Conservation (phyloP, 2,329 filamentous ascomycete genomes). For the Phaeoacremonium minimum region DNA sequence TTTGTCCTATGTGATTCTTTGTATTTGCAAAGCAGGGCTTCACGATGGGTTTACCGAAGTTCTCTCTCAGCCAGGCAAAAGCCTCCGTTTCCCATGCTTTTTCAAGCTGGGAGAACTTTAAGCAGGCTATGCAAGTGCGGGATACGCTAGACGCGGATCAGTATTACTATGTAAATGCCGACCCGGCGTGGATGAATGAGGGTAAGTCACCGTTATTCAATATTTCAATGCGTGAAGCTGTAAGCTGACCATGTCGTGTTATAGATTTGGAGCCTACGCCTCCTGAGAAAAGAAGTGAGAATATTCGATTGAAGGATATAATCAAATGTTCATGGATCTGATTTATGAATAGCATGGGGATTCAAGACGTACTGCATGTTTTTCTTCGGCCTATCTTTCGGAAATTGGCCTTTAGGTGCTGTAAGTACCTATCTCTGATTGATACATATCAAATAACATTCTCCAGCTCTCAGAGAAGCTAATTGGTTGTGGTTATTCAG, state of each 20-base stretch:
- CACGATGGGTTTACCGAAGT: no score
- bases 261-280: slow-evolving; percentile 29
- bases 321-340: neutral
- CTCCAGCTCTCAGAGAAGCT: no score
- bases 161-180: neutral
- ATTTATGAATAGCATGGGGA: slow-evolving; percentile 18
- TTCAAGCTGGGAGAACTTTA: slow-evolving; percentile 5
- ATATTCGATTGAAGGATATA: neutral
- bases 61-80: neutral
- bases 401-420: slow-evolving; percentile 34
- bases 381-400: slow-evolving; percentile 31
- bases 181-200: slow-evolving; percentile 10
- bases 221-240: no score
- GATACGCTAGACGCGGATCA: slow-evolving; percentile 6
- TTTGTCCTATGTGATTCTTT: no score
- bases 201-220: no score
- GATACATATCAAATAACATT: neutral
- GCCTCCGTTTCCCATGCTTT: slow-evolving; percentile 2
- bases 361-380: slow-evolving; percentile 34
- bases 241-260: no score
- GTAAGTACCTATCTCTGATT: neutral
- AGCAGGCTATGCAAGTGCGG: slow-evolving; percentile 3
- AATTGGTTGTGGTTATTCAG: neutral
- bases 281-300: slow-evolving; percentile 23
- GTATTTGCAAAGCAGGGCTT: no score